Conservation (phyloP, 768 basidiomycete genomes). For the Mrakia blollopis region DNA sequence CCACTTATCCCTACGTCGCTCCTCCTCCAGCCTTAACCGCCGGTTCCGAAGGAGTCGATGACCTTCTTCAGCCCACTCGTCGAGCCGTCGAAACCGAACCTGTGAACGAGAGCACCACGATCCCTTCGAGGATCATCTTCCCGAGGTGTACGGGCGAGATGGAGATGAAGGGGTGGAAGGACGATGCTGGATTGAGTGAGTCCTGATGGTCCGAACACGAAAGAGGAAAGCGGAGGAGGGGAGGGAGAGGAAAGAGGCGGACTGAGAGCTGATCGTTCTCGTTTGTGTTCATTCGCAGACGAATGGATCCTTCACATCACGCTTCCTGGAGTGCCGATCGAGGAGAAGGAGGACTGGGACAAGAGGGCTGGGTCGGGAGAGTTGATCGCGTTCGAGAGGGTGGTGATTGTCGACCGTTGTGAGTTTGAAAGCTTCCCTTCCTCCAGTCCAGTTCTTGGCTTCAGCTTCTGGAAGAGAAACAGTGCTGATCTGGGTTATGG, state of each 20-base stretch:
- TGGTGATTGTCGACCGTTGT: conserved; percentile 42
- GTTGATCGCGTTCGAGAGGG: conserved; percentile 39
- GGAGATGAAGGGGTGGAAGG: conserved; percentile 1
- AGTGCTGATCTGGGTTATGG: background rate
- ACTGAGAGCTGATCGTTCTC: background rate
- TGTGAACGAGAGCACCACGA: background rate
- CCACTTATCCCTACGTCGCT: background rate
- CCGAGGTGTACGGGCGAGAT: background rate
- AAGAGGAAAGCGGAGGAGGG: background rate
- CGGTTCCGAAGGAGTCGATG: background rate
- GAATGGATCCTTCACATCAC: conserved; percentile 39
- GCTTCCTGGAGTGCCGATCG: conserved; percentile 37
- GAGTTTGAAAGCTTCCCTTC: conserved; percentile 10
- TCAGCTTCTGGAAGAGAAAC: background rate
- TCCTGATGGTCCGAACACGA: background rate
- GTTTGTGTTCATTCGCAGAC: conserved; percentile 30
- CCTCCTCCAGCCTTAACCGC: background rate
- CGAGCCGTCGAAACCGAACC: background rate
- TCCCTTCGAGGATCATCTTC: background rate
- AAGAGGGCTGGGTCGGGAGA: conserved; percentile 36
- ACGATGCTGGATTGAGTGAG: conserved; percentile 2
- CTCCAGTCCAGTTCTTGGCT: too few species aligned
- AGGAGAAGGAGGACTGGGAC: conserved; percentile 39
- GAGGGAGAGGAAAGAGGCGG: background rate
- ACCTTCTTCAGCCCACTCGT: background rate